Base-by-base conservation (phyloP, 805 yeast species). In the Kazachstania kunashirensis region DNA sequence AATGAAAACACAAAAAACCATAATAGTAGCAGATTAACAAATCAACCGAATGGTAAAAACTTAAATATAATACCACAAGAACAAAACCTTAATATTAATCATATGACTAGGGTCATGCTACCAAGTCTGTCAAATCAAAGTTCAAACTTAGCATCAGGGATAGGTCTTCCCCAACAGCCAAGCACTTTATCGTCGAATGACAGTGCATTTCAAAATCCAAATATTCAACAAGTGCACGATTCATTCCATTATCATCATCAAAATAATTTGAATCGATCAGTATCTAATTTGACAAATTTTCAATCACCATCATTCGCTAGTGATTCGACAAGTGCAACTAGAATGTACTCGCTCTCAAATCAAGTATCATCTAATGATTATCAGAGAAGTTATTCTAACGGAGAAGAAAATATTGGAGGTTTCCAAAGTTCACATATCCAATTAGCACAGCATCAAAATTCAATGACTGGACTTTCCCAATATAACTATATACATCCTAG, bases 101-200 rank as follows among this genome's bases (percentile, higher is more conserved):
- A 29, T 29, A 17, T 13, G n/a, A 17, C 14, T 14, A 35, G 33
- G 17, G 33, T 33, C 4, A 20, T 35, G 13, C 19, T 35, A 19
- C 38, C 38, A 11, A 35, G 38, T 17, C 13, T 35, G 11, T 21
- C 38, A 29, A 21, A 29, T 16, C 13, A 28, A 23, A 24, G n/a
- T 35, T 7, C 31, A 29, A 12, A n/a, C n/a, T 14, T 23, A 5
- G 17, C 15, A n/a, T 14, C n/a, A 29, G 31, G 31, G 17, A 29
- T 21, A 5, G 18, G 14, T 29, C 9, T 29, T n/a, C 18, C 31
- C 15, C 31, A 29, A 19, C 31, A 29, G 6, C 18, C 31, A n/a
- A 19, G n/a, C 14, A 13, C 20, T 12, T 18, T 23, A 4, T 5
- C 14, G 12, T 29, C 31, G 5, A 29, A 29, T 29, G 31, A 29